phyloP scores from a whole-genome alignment of 441 rosid species.

The Sinapis alba region DNA sequence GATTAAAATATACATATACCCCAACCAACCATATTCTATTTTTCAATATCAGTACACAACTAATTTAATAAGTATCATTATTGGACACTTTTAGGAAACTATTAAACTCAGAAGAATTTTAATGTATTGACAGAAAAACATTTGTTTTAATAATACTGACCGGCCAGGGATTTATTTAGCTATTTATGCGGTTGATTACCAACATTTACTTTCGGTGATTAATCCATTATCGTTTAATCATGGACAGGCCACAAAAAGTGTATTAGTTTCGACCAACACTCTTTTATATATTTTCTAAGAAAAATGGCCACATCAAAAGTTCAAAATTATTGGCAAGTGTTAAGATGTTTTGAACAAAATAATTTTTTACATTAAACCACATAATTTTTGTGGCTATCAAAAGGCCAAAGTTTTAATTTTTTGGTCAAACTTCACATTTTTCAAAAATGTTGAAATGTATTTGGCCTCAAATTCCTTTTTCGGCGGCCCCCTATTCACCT shows the following conservation, averaged over 20 bases:
- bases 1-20: neutral
- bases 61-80: neutral
- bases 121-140: neutral
- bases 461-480: neutral
- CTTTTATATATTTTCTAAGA: neutral
- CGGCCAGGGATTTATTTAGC: neutral
- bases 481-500: neutral
- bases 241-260: neutral
- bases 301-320: neutral
- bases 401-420: neutral
- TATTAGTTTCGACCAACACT: neutral
- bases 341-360: neutral
- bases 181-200: neutral
- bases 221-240: neutral
- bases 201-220: neutral
- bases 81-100: neutral
- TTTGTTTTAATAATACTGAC: neutral
- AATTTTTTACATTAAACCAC: too few species aligned
- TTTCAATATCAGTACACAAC: neutral
- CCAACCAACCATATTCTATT: neutral
- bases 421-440: neutral
- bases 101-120: neutral
- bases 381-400: neutral
- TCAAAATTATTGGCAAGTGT: neutral
- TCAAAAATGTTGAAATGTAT: neutral